phyloP scores from a whole-genome alignment of 1,139 yeast genomes.

The Insectozyma bohioensis region DNA sequence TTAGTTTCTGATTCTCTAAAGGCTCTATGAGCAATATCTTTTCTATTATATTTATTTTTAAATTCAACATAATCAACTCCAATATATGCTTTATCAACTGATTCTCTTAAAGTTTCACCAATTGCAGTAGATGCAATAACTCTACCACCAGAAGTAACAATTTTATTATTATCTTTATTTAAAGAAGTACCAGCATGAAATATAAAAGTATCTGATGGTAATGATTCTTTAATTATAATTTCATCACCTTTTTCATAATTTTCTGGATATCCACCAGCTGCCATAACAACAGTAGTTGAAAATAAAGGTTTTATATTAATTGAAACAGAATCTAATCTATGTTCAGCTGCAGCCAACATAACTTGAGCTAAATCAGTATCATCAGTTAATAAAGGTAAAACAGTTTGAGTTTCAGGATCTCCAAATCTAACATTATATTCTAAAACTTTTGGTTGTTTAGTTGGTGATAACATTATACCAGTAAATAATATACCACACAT shows the following conservation, averaged over 20 bases:
- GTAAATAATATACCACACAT: constrained; percentile 95
- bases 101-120: constrained; percentile 70
- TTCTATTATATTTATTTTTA: constrained; percentile 76
- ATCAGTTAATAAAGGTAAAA: constrained; percentile 76
- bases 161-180: constrained; percentile 50
- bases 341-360: constrained; percentile 92
- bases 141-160: constrained; percentile 92
- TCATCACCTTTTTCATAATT: constrained; percentile 82
- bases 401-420: constrained; percentile 98
- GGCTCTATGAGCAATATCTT: constrained; percentile 95
- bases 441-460: constrained; percentile 85
- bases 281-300: constrained; percentile 90
- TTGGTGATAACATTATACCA: constrained; percentile 86
- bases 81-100: constrained; percentile 81
- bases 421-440: constrained; percentile 98
- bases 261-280: constrained; percentile 98
- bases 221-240: constrained; percentile 55
- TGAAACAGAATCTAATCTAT: constrained; percentile 82
- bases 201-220: constrained; percentile 60
- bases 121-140: constrained; percentile 93
- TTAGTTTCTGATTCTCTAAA: constrained; percentile 53
- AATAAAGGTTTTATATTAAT: constrained; percentile 62
- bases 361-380: constrained; percentile 92
- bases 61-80: constrained; percentile 81
- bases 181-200: constrained; percentile 93